These are phyloP conservation scores for Sporothrix euskadiensis DNA, from an alignment of 2,329 filamentous ascomycete species.

Conservation along the genomic window DNA sequence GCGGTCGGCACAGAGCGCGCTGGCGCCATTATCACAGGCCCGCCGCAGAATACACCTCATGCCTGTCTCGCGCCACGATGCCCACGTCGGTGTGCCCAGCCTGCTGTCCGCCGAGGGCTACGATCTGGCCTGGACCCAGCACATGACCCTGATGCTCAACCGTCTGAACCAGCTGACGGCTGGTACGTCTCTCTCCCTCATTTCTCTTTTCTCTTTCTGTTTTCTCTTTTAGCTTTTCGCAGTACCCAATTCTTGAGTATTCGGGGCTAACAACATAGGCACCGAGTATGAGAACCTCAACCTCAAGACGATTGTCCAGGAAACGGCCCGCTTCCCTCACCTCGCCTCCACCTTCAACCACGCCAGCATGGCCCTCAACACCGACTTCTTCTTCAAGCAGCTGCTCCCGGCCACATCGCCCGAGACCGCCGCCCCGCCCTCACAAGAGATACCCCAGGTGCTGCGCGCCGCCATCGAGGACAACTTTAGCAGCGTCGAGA, in stretches of 20 bases:
- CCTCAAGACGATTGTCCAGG: conserved; percentile 68
- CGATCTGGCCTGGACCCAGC: conserved; percentile 76
- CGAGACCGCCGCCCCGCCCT: neutral
- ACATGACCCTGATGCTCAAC: conserved; percentile 72
- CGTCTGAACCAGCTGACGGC: conserved; percentile 73
- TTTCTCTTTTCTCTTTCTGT: neutral
- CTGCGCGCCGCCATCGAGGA: conserved; percentile 63
- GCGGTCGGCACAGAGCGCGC: conserved; percentile 19
- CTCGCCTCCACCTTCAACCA: conserved; percentile 87
- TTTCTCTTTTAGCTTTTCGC: neutral
- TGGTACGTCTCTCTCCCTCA: conserved; percentile 54
- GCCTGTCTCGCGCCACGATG: conserved; percentile 42
- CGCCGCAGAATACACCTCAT: conserved; percentile 42
- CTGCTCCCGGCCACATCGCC: conserved; percentile 39
- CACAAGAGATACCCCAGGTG: conserved; percentile 50
- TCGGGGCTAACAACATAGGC: conserved; percentile 47
- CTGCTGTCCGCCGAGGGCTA: conserved; percentile 71
- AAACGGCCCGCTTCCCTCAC: conserved; percentile 75
- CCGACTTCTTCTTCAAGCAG: conserved; percentile 73
- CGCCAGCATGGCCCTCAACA: conserved; percentile 96
- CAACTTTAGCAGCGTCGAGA: conserved; percentile 80
- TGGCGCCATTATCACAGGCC: conserved; percentile 26
- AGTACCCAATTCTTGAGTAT: neutral
- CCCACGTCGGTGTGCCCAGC: conserved; percentile 45
- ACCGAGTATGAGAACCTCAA: conserved; percentile 59